Evolutionary conservation across 2,329 filamentous ascomycete genomes (phyloP).

Genomic region (Tolypocladium ophioglossoides): DNA sequence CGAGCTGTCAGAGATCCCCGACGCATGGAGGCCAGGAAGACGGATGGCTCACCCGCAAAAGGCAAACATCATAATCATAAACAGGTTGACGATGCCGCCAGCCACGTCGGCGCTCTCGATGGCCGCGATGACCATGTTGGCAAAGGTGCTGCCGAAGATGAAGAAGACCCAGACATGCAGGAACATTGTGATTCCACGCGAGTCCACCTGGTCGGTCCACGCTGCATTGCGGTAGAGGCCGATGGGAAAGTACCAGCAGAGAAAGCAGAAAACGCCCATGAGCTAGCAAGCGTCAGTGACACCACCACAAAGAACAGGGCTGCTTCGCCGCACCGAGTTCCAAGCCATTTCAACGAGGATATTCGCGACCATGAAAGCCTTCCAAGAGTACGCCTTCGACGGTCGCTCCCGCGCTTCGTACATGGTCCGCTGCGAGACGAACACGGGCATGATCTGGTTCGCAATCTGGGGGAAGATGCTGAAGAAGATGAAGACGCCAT

Average conservation of each 20-base stretch:
- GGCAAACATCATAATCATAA: slow-evolving; percentile 29
- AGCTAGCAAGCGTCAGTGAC: background rate
- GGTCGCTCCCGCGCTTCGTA: slow-evolving; percentile 62
- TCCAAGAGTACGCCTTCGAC: slow-evolving; percentile 58
- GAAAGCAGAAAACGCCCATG: background rate
- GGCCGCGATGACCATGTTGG: background rate
- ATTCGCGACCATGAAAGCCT: slow-evolving; percentile 54
- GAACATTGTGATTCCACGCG: background rate
- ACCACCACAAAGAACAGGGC: background rate
- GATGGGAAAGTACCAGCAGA: background rate
- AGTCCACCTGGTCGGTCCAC: background rate
- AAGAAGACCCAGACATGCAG: background rate
- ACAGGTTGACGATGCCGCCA: background rate
- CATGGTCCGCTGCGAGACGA: slow-evolving; percentile 55
- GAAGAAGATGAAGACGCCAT: background rate
- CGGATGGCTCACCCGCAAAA: slow-evolving; percentile 53
- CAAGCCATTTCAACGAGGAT: slow-evolving; percentile 6
- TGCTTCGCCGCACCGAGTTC: background rate
- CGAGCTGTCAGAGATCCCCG: background rate
- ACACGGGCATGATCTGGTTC: slow-evolving; percentile 51
- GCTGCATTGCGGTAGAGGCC: background rate
- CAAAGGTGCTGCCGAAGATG: background rate
- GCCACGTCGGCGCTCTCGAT: background rate
- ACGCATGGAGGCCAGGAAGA: background rate
- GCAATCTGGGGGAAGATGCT: background rate